Conservation (phyloP, 176 grass and related monocot species). For the Musa acuminata region DNA sequence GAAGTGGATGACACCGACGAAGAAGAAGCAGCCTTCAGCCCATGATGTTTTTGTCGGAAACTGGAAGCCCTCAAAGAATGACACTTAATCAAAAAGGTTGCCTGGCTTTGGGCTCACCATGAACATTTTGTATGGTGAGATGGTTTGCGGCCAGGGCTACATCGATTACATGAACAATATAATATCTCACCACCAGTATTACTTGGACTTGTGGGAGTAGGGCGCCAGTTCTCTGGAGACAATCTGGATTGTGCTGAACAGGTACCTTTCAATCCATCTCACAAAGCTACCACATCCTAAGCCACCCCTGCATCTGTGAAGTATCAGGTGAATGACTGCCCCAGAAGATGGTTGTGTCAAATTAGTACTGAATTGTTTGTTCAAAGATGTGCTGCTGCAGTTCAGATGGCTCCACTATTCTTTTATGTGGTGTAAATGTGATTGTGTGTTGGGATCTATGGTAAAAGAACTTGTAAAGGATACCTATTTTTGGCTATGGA, state of each 20-base stretch:
- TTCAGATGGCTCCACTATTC: neutral
- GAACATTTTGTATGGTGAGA: slow-evolving; percentile 69
- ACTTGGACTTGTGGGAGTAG: slow-evolving; percentile 68
- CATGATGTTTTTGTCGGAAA: slow-evolving; percentile 87
- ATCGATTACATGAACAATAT: slow-evolving; percentile 51
- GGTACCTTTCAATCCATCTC: slow-evolving; percentile 43
- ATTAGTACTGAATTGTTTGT: neutral
- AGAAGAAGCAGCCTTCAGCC: slow-evolving; percentile 45
- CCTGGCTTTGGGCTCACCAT: slow-evolving; percentile 45
- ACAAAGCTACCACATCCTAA: slow-evolving; percentile 5
- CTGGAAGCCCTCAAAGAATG: slow-evolving; percentile 79
- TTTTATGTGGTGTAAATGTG: neutral
- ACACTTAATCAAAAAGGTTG: slow-evolving; percentile 36
- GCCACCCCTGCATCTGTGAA: neutral
- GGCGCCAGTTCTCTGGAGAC: slow-evolving; percentile 38
- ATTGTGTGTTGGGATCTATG: neutral
- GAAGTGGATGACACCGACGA: slow-evolving; percentile 69
- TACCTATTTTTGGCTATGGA: neutral
- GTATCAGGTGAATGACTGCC: neutral
- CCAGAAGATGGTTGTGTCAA: neutral
- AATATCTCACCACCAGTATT: slow-evolving; percentile 65
- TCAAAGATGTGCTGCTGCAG: no score
- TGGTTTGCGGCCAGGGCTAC: slow-evolving; percentile 50
- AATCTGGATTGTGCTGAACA: slow-evolving; percentile 52
- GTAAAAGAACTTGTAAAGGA: neutral